These are phyloP conservation scores for Penicillium sp. DNA, from an alignment of 2,329 filamentous ascomycete genomes.

Conservation along the genomic window DNA sequence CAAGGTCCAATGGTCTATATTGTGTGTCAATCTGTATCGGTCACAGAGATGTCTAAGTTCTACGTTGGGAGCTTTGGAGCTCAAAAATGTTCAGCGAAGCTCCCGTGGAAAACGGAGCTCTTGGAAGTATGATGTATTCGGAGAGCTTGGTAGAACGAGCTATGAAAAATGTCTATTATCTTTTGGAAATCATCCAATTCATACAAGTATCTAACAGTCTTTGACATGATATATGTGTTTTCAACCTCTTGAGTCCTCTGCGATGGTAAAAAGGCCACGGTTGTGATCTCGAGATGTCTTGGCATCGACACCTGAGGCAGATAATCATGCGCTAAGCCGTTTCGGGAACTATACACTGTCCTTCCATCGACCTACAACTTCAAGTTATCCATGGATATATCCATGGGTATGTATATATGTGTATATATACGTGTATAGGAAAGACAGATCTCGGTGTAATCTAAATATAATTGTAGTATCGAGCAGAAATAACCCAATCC, in stretches of 20 bases:
- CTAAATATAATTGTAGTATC: neutral
- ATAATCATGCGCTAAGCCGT: neutral
- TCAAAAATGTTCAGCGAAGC: constrained; percentile 1
- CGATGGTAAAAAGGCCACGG: constrained; percentile 8
- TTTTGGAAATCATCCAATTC: neutral
- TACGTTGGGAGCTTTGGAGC: constrained; percentile 4
- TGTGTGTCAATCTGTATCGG: neutral
- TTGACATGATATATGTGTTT: neutral
- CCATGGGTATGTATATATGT: too few species aligned
- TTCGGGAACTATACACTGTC: constrained; percentile 5
- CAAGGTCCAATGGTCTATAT: constrained; percentile 4
- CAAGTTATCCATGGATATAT: neutral
- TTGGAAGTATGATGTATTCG: constrained; percentile 5
- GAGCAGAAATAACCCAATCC: accelerated
- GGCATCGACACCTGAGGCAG: constrained; percentile 2
- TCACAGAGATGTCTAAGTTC: neutral
- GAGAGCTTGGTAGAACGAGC: neutral
- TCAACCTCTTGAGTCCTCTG: neutral
- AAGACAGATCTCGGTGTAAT: neutral
- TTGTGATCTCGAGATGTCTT: constrained; percentile 4
- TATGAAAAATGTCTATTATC: neutral
- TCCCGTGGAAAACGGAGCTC: constrained; percentile 5
- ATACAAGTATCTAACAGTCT: neutral
- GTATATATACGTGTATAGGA: too few species aligned
- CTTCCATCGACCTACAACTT: neutral